Evolutionary conservation across 495 filamentous ascomycete genomes (phyloP).

Genomic region (Immersiella caudata): DNA sequence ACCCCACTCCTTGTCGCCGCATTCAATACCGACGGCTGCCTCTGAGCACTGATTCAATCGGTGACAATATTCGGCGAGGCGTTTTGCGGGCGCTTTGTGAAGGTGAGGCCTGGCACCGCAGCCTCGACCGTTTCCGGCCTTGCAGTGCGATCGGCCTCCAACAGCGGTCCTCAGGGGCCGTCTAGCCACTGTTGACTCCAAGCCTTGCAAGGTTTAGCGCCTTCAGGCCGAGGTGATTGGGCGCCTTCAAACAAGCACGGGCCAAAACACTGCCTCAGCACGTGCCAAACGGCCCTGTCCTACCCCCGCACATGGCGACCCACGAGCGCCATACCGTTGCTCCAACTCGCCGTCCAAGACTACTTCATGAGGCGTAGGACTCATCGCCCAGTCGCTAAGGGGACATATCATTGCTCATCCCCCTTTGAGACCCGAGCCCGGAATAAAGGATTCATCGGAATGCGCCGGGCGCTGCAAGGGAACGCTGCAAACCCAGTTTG

Average conservation of each 20-base stretch:
- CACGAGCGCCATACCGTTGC: not conserved
- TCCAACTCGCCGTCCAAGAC: not conserved
- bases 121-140: not conserved
- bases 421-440: too few relatives aligned
- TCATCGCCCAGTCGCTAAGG: not conserved
- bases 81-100: not conserved
- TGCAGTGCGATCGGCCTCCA: not conserved
- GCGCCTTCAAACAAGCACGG: not conserved
- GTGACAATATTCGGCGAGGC: not conserved
- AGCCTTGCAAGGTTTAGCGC: not conserved
- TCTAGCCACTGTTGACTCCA: not conserved
- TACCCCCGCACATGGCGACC: not conserved
- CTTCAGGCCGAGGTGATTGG: not conserved
- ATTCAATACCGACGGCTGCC: not conserved
- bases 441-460: not conserved
- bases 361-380: not conserved
- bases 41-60: not conserved
- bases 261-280: not conserved
- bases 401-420: not conserved
- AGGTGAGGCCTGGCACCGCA: not conserved
- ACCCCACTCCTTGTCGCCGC: not conserved
- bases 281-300: not conserved
- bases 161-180: not conserved
- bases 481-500: not conserved
- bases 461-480: not conserved